Percentiles rank a stretch among this genome's conserved stretches.
Conservation (phyloP, 2,329 filamentous ascomycete species). For the Biscogniauxia marginata region DNA sequence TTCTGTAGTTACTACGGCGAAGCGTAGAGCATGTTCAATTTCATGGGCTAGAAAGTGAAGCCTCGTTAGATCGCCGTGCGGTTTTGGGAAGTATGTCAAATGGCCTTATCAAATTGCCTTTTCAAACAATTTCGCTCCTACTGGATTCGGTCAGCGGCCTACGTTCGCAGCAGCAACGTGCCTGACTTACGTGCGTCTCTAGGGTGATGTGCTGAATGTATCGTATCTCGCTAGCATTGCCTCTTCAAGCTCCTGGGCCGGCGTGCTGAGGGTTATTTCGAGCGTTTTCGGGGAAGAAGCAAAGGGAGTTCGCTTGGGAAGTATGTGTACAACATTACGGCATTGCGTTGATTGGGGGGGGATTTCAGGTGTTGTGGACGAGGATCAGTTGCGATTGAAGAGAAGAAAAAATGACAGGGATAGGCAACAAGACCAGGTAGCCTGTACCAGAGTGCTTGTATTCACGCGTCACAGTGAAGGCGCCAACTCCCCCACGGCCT, state of each 20-base stretch:
- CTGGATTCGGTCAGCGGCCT: neutral
- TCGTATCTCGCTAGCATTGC: neutral
- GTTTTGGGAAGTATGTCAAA: neutral
- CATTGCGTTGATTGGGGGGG: slow-evolving; percentile 16
- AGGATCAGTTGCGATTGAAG: slow-evolving; percentile 7
- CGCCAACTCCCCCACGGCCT: slow-evolving; percentile 1
- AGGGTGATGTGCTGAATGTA: neutral
- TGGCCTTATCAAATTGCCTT: neutral
- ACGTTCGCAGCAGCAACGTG: neutral
- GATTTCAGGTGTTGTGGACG: slow-evolving; percentile 19
- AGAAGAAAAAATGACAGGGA: slow-evolving; percentile 10
- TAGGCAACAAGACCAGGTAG: slow-evolving; percentile 6
- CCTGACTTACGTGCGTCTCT: neutral
- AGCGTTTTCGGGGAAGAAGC: slow-evolving; percentile 8
- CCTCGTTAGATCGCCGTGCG: neutral
- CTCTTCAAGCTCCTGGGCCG: neutral
- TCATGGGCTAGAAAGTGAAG: neutral
- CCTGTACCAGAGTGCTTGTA: neutral
- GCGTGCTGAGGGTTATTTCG: slow-evolving; percentile 15
- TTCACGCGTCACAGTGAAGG: neutral
- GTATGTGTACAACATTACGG: slow-evolving; percentile 15
- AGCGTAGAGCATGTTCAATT: slow-evolving; percentile 16
- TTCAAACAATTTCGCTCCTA: neutral
- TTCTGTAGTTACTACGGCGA: slow-evolving; percentile 29
- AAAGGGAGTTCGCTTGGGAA: slow-evolving; percentile 5